A percentile compares a stretch with the other conserved stretches of the same genome.
Conservation (phyloP, 2,329 filamentous ascomycete species). For the Grosmannia penicillata region DNA sequence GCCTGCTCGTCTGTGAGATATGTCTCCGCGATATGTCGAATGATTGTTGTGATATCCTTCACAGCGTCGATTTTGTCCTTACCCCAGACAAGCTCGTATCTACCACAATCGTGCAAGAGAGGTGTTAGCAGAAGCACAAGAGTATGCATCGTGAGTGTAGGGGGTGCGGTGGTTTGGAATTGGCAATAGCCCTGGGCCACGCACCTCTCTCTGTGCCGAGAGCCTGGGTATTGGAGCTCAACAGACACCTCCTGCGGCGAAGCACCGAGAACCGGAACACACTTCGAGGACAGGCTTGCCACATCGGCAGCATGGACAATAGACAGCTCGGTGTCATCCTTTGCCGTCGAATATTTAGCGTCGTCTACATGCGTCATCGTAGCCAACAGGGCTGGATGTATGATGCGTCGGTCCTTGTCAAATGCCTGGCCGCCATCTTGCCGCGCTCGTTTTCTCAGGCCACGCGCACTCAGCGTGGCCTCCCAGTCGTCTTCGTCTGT, state of each 20-base stretch:
- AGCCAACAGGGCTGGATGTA: slow-evolving; percentile 29
- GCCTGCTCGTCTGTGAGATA: slow-evolving; percentile 63
- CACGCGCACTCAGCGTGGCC: slow-evolving; percentile 26
- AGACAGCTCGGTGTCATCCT: slow-evolving; percentile 27
- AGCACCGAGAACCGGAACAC: slow-evolving; percentile 33
- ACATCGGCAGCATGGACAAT: slow-evolving; percentile 47
- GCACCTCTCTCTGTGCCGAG: slow-evolving; percentile 18
- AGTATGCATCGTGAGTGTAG: too few species aligned
- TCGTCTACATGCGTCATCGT: slow-evolving; percentile 6
- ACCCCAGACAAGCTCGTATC: slow-evolving; percentile 63
- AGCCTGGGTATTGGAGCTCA: slow-evolving; percentile 71
- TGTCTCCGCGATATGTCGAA: slow-evolving; percentile 54
- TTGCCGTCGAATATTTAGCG: slow-evolving; percentile 16
- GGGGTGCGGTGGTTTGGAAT: too few species aligned
- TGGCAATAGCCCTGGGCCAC: too few species aligned
- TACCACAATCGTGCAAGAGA: slow-evolving; percentile 11
- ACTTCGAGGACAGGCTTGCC: slow-evolving; percentile 33
- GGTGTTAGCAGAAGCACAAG: slow-evolving; percentile 3
- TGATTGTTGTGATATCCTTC: slow-evolving; percentile 55
- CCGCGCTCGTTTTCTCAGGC: slow-evolving; percentile 26
- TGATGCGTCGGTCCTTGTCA: slow-evolving; percentile 22
- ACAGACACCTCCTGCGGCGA: slow-evolving; percentile 42
- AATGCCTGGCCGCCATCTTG: slow-evolving; percentile 1
- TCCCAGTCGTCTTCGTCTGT: slow-evolving; percentile 38
- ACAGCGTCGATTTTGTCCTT: slow-evolving; percentile 68